Evolutionary conservation across 148 eudicot species (phyloP).

Genomic region (Arbutus unedo): DNA sequence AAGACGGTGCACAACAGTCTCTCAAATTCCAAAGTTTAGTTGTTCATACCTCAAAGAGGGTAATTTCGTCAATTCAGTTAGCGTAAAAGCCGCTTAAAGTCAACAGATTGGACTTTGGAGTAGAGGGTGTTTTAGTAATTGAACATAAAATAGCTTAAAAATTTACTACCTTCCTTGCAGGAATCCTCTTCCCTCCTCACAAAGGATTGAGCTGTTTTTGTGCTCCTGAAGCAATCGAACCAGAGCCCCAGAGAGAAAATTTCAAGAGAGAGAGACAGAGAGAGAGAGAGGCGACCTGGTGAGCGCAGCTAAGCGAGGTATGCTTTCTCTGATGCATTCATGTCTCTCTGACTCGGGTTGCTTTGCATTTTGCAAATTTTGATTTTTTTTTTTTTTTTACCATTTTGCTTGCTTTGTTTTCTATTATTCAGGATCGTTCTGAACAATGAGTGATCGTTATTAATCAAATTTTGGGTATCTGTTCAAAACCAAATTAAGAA

Average conservation of each 20-base stretch:
- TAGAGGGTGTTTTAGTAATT: slow-evolving; percentile 7
- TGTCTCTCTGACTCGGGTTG: background rate
- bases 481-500: background rate
- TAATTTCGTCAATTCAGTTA: background rate
- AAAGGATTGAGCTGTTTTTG: background rate
- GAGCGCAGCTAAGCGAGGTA: slow-evolving; percentile 7
- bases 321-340: background rate
- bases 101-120: background rate
- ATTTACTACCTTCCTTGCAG: background rate
- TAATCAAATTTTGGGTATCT: background rate
- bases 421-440: background rate
- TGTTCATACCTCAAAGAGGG: background rate
- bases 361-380: background rate
- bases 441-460: background rate
- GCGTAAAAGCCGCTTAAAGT: background rate
- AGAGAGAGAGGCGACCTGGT: background rate
- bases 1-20: too few relatives aligned
- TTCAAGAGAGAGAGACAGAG: background rate
- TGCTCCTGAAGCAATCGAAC: background rate
- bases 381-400: background rate
- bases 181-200: background rate
- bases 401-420: background rate
- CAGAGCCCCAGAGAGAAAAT: background rate
- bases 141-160: background rate
- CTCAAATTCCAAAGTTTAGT: too few relatives aligned